Evolutionary conservation across 2,329 filamentous ascomycete genomes (phyloP).

Genomic region (Alternaria incomplexa): DNA sequence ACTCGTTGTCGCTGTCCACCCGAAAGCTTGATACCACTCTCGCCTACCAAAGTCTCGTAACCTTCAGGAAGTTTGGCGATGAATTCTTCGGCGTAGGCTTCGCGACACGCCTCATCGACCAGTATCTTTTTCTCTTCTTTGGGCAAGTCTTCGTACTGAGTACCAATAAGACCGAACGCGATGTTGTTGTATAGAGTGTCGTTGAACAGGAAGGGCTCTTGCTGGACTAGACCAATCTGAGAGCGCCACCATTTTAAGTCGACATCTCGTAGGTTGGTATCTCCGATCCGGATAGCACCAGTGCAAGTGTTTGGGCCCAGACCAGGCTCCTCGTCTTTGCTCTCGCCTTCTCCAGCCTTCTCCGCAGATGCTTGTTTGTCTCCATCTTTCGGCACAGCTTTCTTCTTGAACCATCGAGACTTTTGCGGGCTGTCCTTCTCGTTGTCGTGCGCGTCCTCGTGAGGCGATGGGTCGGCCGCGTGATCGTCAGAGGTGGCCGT

Average conservation of each 20-base stretch:
- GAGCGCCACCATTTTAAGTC: slow-evolving; percentile 54
- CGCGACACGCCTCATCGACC: slow-evolving; percentile 50
- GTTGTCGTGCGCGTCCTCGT: neutral
- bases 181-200: slow-evolving; percentile 50
- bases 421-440: slow-evolving; percentile 19
- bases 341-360: slow-evolving; percentile 1
- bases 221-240: slow-evolving; percentile 53
- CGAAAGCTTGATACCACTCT: slow-evolving; percentile 77
- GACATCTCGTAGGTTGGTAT: slow-evolving; percentile 33
- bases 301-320: slow-evolving; percentile 42
- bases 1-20: slow-evolving; percentile 88
- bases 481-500: neutral
- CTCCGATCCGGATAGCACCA: slow-evolving; percentile 39
- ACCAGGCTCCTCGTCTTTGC: slow-evolving; percentile 23
- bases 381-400: slow-evolving; percentile 9
- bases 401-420: slow-evolving; percentile 14
- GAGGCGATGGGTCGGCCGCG: neutral
- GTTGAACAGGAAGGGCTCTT: slow-evolving; percentile 52
- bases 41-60: slow-evolving; percentile 77
- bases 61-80: slow-evolving; percentile 56
- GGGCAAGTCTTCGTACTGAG: slow-evolving; percentile 57
- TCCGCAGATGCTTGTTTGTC: neutral
- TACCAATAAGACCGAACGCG: slow-evolving; percentile 47
- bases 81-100: slow-evolving; percentile 49
- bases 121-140: slow-evolving; percentile 64